Conservation (phyloP, 2,329 filamentous ascomycete species). For the Cercospora beticola region DNA sequence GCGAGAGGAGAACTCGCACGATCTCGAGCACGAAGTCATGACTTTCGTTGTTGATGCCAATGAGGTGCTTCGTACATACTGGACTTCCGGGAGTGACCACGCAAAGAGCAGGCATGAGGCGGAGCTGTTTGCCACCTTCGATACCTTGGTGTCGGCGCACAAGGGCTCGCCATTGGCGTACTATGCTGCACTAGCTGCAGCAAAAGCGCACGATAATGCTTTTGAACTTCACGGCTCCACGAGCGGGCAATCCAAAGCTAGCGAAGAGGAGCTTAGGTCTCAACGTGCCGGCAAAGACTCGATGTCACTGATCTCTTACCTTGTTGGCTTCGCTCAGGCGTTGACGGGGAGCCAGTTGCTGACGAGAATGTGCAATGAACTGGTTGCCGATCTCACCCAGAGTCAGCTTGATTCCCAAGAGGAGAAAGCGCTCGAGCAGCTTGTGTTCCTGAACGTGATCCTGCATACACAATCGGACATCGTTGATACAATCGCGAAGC, state of each 20-base stretch:
- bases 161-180: constrained; percentile 36
- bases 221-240: constrained; percentile 46
- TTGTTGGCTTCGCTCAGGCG: constrained; percentile 51
- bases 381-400: constrained; percentile 60
- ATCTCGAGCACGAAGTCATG: constrained; percentile 54
- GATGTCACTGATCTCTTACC: constrained; percentile 49
- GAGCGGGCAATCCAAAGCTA: constrained; percentile 35
- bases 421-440: constrained; percentile 42
- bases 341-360: constrained; percentile 51
- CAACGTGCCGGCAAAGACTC: constrained; percentile 42
- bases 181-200: constrained; percentile 45
- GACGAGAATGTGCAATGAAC: constrained; percentile 58
- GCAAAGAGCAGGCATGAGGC: neutral
- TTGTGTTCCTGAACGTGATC: constrained; percentile 57
- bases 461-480: constrained; percentile 51
- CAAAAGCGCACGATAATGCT: constrained; percentile 40
- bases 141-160: constrained; percentile 12
- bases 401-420: constrained; percentile 41
- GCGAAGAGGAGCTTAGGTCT: constrained; percentile 40
- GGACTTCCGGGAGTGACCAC: constrained; percentile 15
- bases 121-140: neutral
- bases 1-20: constrained; percentile 37
- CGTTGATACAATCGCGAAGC: constrained; percentile 52
- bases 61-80: constrained; percentile 46
- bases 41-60: constrained; percentile 55